Percentiles rank a stretch among this genome's conserved stretches.
Evolutionary conservation across 306 rosid genomes (phyloP).

Genomic region (Lotus japonicus): DNA sequence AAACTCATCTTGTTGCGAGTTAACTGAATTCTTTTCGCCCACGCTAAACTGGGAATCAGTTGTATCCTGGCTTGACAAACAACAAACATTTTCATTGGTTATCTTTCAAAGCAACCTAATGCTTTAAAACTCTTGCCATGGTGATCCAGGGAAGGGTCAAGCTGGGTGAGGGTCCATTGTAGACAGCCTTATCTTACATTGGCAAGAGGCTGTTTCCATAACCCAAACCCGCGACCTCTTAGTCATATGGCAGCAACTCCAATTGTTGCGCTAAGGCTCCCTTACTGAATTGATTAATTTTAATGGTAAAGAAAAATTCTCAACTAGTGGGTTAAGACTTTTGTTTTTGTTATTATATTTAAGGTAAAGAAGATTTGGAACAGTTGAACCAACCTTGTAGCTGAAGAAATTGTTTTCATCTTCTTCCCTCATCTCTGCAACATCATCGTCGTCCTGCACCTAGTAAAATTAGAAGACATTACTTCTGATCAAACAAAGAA

Average conservation of each 20-base stretch:
- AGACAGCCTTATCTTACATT: too few species aligned
- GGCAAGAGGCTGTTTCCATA: too few species aligned
- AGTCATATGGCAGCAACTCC: too few species aligned
- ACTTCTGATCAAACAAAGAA: conserved; percentile 16
- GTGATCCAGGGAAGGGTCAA: too few species aligned
- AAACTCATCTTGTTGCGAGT: conserved; percentile 36
- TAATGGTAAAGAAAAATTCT: background rate
- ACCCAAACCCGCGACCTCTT: too few species aligned
- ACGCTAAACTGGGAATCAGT: conserved; percentile 35
- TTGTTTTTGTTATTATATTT: background rate
- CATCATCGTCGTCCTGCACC: conserved; percentile 69
- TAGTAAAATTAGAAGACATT: conserved; percentile 25
- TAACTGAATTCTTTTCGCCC: conserved; percentile 45
- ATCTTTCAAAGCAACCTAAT: background rate
- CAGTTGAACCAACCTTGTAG: conserved; percentile 30
- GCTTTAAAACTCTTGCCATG: too few species aligned
- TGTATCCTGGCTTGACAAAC: conserved; percentile 42
- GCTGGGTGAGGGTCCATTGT: too few species aligned
- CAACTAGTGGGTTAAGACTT: too few species aligned
- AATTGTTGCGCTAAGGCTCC: too few species aligned
- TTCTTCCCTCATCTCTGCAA: conserved; percentile 63
- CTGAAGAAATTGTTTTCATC: conserved; percentile 42
- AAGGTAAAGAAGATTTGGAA: background rate
- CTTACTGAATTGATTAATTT: too few species aligned
- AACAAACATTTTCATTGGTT: background rate